Evolutionary conservation across 345 rosid species (phyloP), one percentile per base, ranked within the genome.

Genomic region (Alliaria petiolata): DNA sequence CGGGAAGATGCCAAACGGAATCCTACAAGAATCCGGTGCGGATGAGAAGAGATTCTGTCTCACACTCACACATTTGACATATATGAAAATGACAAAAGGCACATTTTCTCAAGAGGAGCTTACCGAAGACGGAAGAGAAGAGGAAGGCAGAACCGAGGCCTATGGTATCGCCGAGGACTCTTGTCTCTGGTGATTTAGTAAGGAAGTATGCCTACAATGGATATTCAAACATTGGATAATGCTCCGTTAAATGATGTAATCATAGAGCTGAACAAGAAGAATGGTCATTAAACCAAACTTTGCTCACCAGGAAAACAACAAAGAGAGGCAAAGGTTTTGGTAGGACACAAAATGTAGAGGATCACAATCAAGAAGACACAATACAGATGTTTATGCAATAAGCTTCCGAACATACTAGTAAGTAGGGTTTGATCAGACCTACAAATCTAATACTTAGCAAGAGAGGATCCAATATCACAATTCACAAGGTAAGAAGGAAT

Each of bases 71-170:
- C 25, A 38, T 44, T 43, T 67, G 50, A 69, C 30, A 71, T 56
- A 51, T 8, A 16, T 46, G 28, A 10, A 66, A 70, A n/a, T 39
- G 26, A 55, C 13, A n/a, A 58, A 16, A 36, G n/a, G 34, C 31
- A 74, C 8, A 60, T 42, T 13, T 53, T 49, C 20, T 3, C 16
- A 43, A 52, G 63, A 70, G 45, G 15, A 52, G 36, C 81, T 56
- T 77, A 90, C 96, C 96, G 36, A 86, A 92, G 42, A 88, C 87
- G 3, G 79, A 82, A 54, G 92, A 72, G 78, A 92, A 92, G 35
- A 90, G 88, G 69, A 88, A 81, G 52, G 95, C 85, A 12, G 93
- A 76, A 13, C 96, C 96, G 56, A 92, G 89, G 34, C 91, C 96
- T 55, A 92, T 75, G 65, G 95, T 86, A 33, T 90, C 88, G 20